Conservation (phyloP, 805 yeast species). For the Spathaspora arborariae region DNA sequence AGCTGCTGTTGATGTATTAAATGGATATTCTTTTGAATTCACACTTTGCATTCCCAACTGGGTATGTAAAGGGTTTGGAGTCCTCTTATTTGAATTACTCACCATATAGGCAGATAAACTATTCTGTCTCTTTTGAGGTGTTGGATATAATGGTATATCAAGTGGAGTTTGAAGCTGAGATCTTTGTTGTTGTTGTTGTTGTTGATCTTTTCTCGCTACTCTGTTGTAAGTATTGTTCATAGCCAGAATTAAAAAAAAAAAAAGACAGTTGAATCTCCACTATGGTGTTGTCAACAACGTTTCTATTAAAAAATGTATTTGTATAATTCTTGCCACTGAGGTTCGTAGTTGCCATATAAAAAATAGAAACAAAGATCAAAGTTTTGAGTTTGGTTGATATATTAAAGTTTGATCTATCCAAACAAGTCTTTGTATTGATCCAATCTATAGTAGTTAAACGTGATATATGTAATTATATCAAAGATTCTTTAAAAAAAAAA, state of each 20-base stretch:
- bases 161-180: background rate
- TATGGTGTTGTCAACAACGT: background rate
- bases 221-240: slow-evolving; percentile 9
- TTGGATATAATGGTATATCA: slow-evolving; percentile 2
- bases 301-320: background rate
- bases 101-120: slow-evolving; percentile 32
- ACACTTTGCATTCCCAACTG: slow-evolving; percentile 4
- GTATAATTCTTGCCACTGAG: background rate
- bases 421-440: background rate
- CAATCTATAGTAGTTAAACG: too few relatives aligned
- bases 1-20: slow-evolving; percentile 3
- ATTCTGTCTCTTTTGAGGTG: slow-evolving; percentile 38
- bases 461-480: too few relatives aligned
- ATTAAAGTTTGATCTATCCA: background rate
- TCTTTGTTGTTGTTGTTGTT: background rate
- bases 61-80: slow-evolving; percentile 23
- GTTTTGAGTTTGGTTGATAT: background rate
- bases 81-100: slow-evolving; percentile 28
- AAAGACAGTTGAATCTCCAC: background rate
- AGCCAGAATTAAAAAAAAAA: background rate
- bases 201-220: slow-evolving; percentile 1
- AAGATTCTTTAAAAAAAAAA: background rate
- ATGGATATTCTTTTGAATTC: slow-evolving; percentile 4
- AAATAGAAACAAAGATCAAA: background rate
- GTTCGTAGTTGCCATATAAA: background rate